These are phyloP conservation scores for Ceratocystis smalleyi DNA, from an alignment of 2,329 filamentous ascomycete genomes.

Conservation along the genomic window DNA sequence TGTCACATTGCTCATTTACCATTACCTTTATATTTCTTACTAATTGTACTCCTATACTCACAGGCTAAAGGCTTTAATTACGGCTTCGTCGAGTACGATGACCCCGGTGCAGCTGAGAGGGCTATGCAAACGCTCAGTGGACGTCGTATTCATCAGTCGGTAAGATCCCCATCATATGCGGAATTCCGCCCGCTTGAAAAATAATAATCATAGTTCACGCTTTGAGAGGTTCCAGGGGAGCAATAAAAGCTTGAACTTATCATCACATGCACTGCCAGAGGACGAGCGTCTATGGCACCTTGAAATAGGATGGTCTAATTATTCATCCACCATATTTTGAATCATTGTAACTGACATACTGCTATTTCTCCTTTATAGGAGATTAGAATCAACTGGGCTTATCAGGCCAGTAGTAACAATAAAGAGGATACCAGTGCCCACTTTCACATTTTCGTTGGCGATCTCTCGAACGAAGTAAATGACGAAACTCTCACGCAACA, in stretches of 20 bases:
- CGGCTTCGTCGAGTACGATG: constrained; percentile 96
- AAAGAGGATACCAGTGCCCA: constrained; percentile 98
- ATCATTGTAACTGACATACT: background rate
- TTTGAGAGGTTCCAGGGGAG: background rate
- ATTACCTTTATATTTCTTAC: constrained; percentile 12
- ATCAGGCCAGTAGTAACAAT: constrained; percentile 83
- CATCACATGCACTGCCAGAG: background rate
- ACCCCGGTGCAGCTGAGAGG: constrained; percentile 87
- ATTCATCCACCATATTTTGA: background rate
- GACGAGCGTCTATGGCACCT: background rate
- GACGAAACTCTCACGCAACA: constrained; percentile 87
- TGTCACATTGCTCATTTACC: background rate
- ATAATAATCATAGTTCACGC: background rate
- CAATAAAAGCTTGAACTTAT: background rate
- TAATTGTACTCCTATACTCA: constrained; percentile 23
- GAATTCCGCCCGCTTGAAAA: background rate
- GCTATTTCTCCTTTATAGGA: constrained; percentile 41
- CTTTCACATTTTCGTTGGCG: constrained; percentile 97
- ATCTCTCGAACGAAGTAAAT: constrained; percentile 96
- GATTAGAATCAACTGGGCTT: constrained; percentile 98
- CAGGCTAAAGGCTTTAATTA: constrained; percentile 97
- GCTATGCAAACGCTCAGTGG: constrained; percentile 97
- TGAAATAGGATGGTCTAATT: background rate
- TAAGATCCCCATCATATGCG: constrained; percentile 32
- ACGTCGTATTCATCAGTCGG: constrained; percentile 84